A percentile compares a stretch with the other conserved stretches of the same genome.
Conservation (phyloP, 805 yeast species). For the Suhomyces sp. region DNA sequence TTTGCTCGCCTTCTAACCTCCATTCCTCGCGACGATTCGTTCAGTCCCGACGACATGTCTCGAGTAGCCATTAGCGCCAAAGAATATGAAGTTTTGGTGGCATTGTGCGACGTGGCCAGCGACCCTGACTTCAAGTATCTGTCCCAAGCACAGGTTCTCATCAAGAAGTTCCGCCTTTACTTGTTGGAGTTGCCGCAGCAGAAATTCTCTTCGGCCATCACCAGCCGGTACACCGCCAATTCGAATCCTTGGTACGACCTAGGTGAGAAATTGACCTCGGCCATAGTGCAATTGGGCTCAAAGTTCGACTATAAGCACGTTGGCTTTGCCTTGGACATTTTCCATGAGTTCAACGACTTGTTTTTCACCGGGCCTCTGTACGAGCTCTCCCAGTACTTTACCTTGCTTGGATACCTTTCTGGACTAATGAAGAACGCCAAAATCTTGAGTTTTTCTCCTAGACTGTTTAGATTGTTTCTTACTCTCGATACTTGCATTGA, state of each 20-base stretch:
- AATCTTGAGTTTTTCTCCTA: constrained; percentile 21
- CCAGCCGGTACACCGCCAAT: constrained; percentile 21
- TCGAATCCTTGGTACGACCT: constrained; percentile 35
- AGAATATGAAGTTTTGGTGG: constrained; percentile 56
- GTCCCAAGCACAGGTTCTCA: constrained; percentile 39
- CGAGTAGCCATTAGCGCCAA: constrained; percentile 45
- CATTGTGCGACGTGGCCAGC: constrained; percentile 46
- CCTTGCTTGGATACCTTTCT: constrained; percentile 33
- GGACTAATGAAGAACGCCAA: constrained; percentile 28
- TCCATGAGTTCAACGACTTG: constrained; percentile 23
- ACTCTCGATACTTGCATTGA: constrained; percentile 36
- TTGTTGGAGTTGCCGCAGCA: constrained; percentile 46
- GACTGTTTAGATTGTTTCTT: constrained; percentile 28
- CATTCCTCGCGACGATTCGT: constrained; percentile 8
- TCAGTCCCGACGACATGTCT: constrained; percentile 14
- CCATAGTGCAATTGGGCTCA: constrained; percentile 29
- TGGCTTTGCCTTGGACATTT: constrained; percentile 24
- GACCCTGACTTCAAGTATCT: constrained; percentile 23
- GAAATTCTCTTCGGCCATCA: constrained; percentile 36
- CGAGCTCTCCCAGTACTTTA: constrained; percentile 31
- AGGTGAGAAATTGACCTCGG: constrained; percentile 32
- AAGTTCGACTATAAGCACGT: constrained; percentile 18
- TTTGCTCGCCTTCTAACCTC: constrained; percentile 18
- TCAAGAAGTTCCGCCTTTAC: constrained; percentile 45
- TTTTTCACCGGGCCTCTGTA: constrained; percentile 20